Base-by-base conservation (phyloP, 2,329 filamentous ascomycete genomes). In the Bipolaris bicolor region DNA sequence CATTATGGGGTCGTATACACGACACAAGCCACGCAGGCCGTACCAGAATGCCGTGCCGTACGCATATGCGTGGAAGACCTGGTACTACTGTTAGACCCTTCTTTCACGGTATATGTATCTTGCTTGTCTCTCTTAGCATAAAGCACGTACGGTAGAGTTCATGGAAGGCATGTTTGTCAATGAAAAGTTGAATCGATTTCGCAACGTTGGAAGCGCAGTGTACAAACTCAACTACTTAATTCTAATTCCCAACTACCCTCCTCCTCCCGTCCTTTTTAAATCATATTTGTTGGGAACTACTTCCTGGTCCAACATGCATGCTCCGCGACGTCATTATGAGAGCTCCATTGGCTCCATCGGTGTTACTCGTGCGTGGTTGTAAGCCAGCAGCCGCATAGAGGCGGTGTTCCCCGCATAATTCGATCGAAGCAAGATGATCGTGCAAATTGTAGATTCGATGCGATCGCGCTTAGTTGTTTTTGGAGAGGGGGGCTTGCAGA, bases 41-140 rank as follows among this genome's bases (percentile, higher is more conserved):
- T 69, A 69, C 67, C 67, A 69, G 48, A 69, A 68, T 9, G 67
- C 65, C 7, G 67, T 69, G 47, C 67, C 65, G 46, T 69, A 69
- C 10, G 61, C 57, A 34, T 69, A 69, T 20, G 67, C 64, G 36
- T 67, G 64, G 34, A 69, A 69, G 5, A 69, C 53, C 65, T 69
- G 7, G 39, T 9, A 13, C 18, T 16, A 7, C 18, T 50, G 20
- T 10, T 11, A 47, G 54, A 44, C 13, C 16, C 16, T 47, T 7
- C 29, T 24, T 0, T 43, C 1, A 2, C 20, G 5, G 2, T 11
- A 7, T 3, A 10, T 18, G 6, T 36, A 34, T 20, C 29, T 15
- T 22, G 3, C n/a, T 24, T 1, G n/a, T 9, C 22, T 22, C 22
- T 26, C n/a, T 31, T 13, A 11, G 15, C 6, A 6, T 22, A n/a